phyloP scores from a whole-genome alignment of 2,329 filamentous ascomycete genomes.

The Fusarium pininemorale region DNA sequence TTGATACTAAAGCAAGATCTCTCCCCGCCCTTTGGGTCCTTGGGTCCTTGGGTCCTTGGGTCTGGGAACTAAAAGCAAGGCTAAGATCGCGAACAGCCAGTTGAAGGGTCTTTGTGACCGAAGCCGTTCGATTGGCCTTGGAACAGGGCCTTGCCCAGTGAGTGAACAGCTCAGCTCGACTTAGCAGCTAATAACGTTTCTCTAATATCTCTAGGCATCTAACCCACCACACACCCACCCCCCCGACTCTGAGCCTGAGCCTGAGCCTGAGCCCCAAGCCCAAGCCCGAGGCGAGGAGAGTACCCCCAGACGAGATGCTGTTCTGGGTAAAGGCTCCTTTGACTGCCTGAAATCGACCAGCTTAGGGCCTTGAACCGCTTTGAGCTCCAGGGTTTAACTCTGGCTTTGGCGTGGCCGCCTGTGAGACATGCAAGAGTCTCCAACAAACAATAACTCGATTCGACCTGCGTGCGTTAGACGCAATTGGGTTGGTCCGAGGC shows the following conservation, averaged over 20 bases:
- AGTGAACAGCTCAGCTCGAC: neutral
- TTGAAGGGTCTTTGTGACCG: conserved; percentile 34
- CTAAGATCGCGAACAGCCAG: conserved; percentile 39
- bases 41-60: conserved; percentile 35
- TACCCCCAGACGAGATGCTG: conserved; percentile 16
- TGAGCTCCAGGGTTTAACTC: conserved; percentile 27
- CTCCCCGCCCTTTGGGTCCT: conserved; percentile 35
- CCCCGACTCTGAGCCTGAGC: neutral
- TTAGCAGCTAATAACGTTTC: neutral
- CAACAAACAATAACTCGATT: neutral
- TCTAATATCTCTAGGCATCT: neutral
- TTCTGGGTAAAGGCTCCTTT: conserved; percentile 41
- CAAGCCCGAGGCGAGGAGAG: neutral
- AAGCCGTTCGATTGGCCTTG: conserved; percentile 37
- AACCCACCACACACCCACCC: neutral
- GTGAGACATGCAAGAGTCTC: conserved; percentile 33
- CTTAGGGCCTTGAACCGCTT: conserved; percentile 19
- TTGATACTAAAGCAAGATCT: neutral
- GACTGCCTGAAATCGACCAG: neutral
- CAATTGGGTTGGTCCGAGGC: conserved; percentile 36
- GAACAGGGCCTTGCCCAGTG: neutral
- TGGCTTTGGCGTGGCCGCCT: conserved; percentile 8
- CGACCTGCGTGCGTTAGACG: conserved; percentile 22
- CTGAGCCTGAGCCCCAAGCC: neutral
- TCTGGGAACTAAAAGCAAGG: conserved; percentile 2